A percentile compares a stretch with the other conserved stretches of the same genome.
Evolutionary conservation across 345 rosid species (phyloP).

Genomic region (Eucalyptus camaldulensis): DNA sequence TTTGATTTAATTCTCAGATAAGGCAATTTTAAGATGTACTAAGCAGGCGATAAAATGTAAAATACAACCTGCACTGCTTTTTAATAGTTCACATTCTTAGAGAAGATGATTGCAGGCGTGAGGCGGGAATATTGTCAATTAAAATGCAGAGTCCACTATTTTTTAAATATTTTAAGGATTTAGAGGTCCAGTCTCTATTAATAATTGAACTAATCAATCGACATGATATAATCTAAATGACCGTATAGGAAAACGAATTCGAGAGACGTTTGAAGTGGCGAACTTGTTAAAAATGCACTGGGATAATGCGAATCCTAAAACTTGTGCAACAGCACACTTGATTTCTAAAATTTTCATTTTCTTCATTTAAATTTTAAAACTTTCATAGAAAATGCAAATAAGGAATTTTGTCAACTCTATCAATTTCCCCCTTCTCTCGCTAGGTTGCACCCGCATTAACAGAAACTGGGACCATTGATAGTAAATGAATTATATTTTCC

Average conservation of each 20-base stretch:
- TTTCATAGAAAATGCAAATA: not conserved
- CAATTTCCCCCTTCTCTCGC: too few relatives aligned
- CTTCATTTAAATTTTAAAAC: not conserved
- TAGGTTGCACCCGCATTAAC: too few relatives aligned
- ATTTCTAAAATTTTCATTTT: not conserved
- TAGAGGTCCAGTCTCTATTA: not conserved
- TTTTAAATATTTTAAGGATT: not conserved
- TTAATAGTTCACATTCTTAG: not conserved
- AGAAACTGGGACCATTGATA: too few relatives aligned
- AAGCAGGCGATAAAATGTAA: not conserved
- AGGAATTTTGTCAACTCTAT: too few relatives aligned
- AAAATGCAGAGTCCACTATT: not conserved
- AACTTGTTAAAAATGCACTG: fast-evolving
- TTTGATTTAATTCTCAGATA: not conserved
- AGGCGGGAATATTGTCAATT: not conserved
- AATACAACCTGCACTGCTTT: not conserved
- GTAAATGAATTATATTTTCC: too few relatives aligned
- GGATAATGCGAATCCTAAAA: not conserved
- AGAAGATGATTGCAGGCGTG: not conserved
- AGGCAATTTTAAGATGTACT: not conserved
- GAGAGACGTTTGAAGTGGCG: not conserved
- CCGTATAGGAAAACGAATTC: not conserved
- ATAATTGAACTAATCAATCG: not conserved
- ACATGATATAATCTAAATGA: not conserved
- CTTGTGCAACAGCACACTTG: not conserved